Evolutionary conservation across 78 protist species (phyloP), one percentile per base, ranked within the genome.

Genomic region (Pigoraptor vietnamica): DNA sequence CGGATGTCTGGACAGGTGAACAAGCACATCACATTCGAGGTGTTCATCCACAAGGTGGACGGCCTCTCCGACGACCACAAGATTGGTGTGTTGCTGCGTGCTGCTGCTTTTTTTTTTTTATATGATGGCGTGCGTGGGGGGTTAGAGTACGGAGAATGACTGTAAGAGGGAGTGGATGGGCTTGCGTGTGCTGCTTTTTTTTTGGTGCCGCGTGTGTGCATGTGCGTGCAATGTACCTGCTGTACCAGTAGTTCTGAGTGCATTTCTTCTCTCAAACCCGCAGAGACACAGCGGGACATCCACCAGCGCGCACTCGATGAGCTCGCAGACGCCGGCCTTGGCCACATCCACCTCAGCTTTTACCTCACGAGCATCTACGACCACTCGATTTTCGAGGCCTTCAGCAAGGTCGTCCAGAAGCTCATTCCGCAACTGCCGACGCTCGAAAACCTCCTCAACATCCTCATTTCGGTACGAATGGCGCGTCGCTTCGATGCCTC

Each of bases 331-430:
- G 6, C 87, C 36, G 21, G 81, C 14, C 94, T 95, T 9, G 90
- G 91, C 56, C 24, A 89, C n/a, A 92, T 96, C 81, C 94, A 98
- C 55, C 92, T 96, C 81, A 87, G 92, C 87, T 97, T 97, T 94
- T 95, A 98, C 91, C 96, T 98, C 34, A 98, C 99, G n/a, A 90
- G 95, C 88, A 98, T 98, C 82, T 98, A 98, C 92, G 99, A 98
- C 94, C 99, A 97, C 92, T 96, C 98, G 25, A 94, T 98, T 35
- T 98, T 97, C 87, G 99, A 98, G 92, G 99, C 99, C 40, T 96
- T 98, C 90, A 94, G 97, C 39, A 98, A 98, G 92, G 98, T 97
- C 40, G 91, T 98, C 34, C 99, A 98, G 94, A 96, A 96, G 94
- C 95, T 98, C n/a, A 96, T 97, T 39, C 98, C 99, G 37, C 98